Evolutionary conservation across 2,329 filamentous ascomycete genomes (phyloP).

Genomic region (Aspergillus sp.): DNA sequence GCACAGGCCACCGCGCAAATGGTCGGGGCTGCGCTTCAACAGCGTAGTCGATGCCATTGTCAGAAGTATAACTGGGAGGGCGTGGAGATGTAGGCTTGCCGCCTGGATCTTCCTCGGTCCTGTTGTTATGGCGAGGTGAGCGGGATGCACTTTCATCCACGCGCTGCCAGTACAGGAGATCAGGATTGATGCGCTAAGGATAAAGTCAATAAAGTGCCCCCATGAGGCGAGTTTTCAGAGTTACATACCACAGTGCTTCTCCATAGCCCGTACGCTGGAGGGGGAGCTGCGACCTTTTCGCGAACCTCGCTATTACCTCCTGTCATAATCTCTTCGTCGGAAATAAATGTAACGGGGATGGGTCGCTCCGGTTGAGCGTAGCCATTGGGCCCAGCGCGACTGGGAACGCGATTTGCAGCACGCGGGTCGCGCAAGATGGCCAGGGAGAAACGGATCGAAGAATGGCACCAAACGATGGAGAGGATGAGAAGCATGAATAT

Average conservation of each 20-base stretch:
- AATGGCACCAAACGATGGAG: slow-evolving; percentile 78
- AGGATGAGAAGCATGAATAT: slow-evolving; percentile 73
- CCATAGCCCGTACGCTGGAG: slow-evolving; percentile 85
- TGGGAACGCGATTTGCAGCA: slow-evolving; percentile 39
- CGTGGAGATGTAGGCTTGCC: slow-evolving; percentile 43
- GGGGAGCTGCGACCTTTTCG: slow-evolving; percentile 57
- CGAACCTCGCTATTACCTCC: slow-evolving; percentile 48
- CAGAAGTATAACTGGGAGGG: slow-evolving; percentile 74
- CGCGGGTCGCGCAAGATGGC: slow-evolving; percentile 51
- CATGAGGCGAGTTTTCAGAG: too few species aligned
- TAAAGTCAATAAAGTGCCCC: too few species aligned
- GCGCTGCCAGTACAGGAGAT: slow-evolving; percentile 77
- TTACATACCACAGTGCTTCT: slow-evolving; percentile 69
- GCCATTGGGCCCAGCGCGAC: slow-evolving; percentile 57
- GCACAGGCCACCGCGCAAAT: slow-evolving; percentile 42
- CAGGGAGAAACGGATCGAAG: slow-evolving; percentile 71
- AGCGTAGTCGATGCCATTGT: slow-evolving; percentile 72
- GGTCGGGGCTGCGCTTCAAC: slow-evolving; percentile 65
- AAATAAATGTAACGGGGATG: slow-evolving; percentile 72
- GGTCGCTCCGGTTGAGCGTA: slow-evolving; percentile 71
- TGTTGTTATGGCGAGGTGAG: neutral
- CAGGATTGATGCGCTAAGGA: slow-evolving; percentile 70
- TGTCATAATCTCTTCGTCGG: slow-evolving; percentile 67
- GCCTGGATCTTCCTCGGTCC: slow-evolving; percentile 9
- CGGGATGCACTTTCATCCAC: slow-evolving; percentile 38